Base-by-base conservation (phyloP, 164 flowering plant species). In the Liriodendron chinense region DNA sequence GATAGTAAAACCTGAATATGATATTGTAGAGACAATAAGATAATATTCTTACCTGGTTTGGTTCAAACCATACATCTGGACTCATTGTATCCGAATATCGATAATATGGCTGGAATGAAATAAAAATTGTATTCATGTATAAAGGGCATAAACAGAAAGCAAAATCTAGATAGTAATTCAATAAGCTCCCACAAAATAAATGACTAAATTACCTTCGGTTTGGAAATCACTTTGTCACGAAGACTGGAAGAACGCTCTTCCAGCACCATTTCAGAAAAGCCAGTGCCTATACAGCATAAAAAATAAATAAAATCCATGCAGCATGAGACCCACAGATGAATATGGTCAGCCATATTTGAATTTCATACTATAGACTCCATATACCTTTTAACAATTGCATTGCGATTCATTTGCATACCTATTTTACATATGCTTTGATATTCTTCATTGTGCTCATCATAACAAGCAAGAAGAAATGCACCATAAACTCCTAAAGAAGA, bases 11-110 rank as follows among this genome's bases (percentile, higher is more conserved):
- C 43, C 43, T 0, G 7, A 34, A 34, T 53, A 1, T 53, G 59
- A 53, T 53, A 53, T 12, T 53, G 59, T 53, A 53, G 18, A 53
- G 13, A 12, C 59, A 12, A 53, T 53, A 26, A 20, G 48, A 26
- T 18, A 64, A 26, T 26, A 67, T 67, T 47, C 34, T 72, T 87
- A 96, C 99, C 97, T 94, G 96, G 69, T 89, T 72, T 67, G 98
- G 91, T 75, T 96, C 98, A 87, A 96, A 94, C 99, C 99, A 96
- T 56, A 94, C 98, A 88, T 96, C 97, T 77, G 99, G 99, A 78
- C 83, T 88, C 20, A 88, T 57, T 47, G 91, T 77, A 47, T 94
- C 97, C 50, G 83, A 86, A 84, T 78, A 89, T 20, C 91, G 87
- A 74, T 87, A 96, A 83, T 96, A 96, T 68, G 97, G 73, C 99